Evolutionary conservation across 2,329 filamentous ascomycete species (phyloP), one percentile per base, ranked within the genome.

Genomic region (Xylogone sp.): DNA sequence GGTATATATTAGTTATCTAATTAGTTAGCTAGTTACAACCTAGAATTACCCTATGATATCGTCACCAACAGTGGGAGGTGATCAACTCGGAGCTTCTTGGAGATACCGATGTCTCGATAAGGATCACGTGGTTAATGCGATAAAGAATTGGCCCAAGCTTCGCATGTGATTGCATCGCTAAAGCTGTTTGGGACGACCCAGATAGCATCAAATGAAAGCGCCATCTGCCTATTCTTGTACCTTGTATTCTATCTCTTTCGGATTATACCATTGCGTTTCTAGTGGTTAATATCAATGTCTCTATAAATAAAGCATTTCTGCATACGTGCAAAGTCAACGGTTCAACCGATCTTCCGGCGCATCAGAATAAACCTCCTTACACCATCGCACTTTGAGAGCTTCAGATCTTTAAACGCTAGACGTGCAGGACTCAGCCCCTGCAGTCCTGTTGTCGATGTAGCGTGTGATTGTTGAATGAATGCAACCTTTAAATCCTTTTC

Each of bases 401-500:
- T 5, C 5, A 39, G 34, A 39, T 39, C 34, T 16, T 45, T 27
- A 45, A 45, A 22, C 43, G 21, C 24, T 12, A 22, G 5, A 21
- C 29, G 19, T 22, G 39, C 46, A 49, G 46, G 46, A 42, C 34
- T 42, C 18, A 49, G 24, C 16, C 43, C 43, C 45, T 20, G 45
- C 21, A 10, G 21, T 13, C 45, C 45, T 27, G 13, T 27, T 18
- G n/a, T n/a, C 34, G 20, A 46, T 45, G 42, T 53, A 53, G 54
- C 55, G 59, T 55, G 56, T 62, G 62, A 62, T 63, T 64, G 63
- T 66, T 59, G 74, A 72, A 77, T 87, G 87, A 84, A 96, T 96
- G 92, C 92, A 92, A 86, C 90, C 94, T 77, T 82, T 97, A 85
- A 99, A 99, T 76, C 94, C 94, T 71, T 97, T 97, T 75, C 82